Evolutionary conservation across 2,329 filamentous ascomycete species (phyloP), one percentile per base, ranked within the genome.

Genomic region (Penicillium palitans): DNA sequence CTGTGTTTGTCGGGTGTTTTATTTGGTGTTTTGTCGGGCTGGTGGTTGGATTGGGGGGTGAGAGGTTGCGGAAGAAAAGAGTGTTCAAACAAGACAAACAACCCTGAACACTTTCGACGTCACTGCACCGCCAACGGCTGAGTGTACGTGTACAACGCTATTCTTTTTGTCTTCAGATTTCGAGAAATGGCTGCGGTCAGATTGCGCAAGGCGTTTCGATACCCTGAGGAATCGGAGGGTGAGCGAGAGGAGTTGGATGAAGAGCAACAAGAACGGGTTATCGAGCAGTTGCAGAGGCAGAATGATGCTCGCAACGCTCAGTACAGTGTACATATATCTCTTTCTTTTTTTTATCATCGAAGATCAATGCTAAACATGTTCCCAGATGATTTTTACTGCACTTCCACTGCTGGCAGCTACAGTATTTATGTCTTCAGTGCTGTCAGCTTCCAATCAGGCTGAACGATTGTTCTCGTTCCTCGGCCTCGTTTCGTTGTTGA

Each of bases 131-230:
- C 27, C 29, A 42, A 13, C 17, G 31, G 15, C 1, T 39, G 10
- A 15, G 15, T 0, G 19, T 25, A 21, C 37, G 15, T 0, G 19
- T 25, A 21, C 37, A 25, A 42, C 47, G 59, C 63, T 25, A 33
- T 25, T 27, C 1, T 15, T 13, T 52, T 61, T 59, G 4, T 6
- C 54, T 52, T 49, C 8, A 27, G 33, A 25, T 31, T 25, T 24
- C 21, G 10, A 19, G 21, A 39, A 42, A 67, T 83, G 81, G 77
- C 80, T 56, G 76, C 83, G 41, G 79, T 89, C 52, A 87, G 90
- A 62, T 79, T 95, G 45, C 87, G 92, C 68, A 88, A 84, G 68
- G 88, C 90, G 9, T 95, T 96, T 76, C 84, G 83, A 60, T 95
- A 93, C 76, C 89, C 89, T 5, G 76, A 79, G 57, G 86, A 89